Evolutionary conservation across 2,329 filamentous ascomycete species (phyloP).

Genomic region (Hypoxylon sp.): DNA sequence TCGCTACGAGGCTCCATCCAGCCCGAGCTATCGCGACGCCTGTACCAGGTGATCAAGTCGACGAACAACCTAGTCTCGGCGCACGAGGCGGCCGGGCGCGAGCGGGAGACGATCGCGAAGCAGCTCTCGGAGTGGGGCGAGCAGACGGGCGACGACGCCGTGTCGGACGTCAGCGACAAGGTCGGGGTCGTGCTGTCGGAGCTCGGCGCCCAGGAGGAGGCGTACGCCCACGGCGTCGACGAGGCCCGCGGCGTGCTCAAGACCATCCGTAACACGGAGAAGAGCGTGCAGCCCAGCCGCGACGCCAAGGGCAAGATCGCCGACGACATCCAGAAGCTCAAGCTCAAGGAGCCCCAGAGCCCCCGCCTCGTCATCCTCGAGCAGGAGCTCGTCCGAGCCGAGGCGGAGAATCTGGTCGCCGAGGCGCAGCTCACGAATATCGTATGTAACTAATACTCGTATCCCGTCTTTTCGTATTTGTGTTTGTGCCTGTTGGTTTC

Average conservation of each 20-base stretch:
- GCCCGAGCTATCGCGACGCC: constrained; percentile 86
- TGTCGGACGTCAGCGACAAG: constrained; percentile 95
- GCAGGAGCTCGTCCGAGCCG: constrained; percentile 94
- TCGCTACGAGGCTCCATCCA: constrained; percentile 86
- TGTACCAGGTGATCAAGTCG: constrained; percentile 93
- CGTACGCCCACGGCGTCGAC: constrained; percentile 86
- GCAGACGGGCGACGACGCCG: constrained; percentile 83
- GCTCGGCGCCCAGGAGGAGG: constrained; percentile 92
- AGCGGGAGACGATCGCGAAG: constrained; percentile 83
- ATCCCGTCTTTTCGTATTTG: too few relatives aligned
- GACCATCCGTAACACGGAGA: constrained; percentile 93
- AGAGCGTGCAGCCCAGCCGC: constrained; percentile 90
- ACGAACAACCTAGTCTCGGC: constrained; percentile 88
- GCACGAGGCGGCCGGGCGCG: constrained; percentile 84
- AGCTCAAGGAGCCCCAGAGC: constrained; percentile 90
- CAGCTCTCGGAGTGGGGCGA: constrained; percentile 98
- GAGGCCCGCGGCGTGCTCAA: constrained; percentile 85
- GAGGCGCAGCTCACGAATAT: constrained; percentile 97
- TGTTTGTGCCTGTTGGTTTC: neutral
- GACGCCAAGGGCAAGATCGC: constrained; percentile 87
- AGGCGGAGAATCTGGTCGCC: constrained; percentile 94
- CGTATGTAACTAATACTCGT: too few relatives aligned
- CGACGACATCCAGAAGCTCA: constrained; percentile 91
- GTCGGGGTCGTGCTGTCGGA: constrained; percentile 91
- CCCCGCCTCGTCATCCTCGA: constrained; percentile 84